A percentile compares a stretch with the other conserved stretches of the same genome.
Evolutionary conservation across 2,329 filamentous ascomycete species (phyloP).

Genomic region (Cordyceps tenuipes): DNA sequence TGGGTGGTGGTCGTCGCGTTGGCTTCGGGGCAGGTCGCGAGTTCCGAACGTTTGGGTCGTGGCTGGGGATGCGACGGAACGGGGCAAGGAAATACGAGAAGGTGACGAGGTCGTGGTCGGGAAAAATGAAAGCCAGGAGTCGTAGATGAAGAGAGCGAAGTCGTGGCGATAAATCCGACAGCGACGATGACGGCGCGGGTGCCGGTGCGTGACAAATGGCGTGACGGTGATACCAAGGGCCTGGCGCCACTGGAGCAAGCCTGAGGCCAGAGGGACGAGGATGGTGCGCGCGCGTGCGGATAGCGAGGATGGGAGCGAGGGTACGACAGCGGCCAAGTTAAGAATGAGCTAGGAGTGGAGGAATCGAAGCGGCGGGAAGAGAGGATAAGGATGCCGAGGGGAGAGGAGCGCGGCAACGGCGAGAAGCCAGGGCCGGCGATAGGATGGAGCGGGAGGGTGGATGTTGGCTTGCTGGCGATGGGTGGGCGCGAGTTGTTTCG

Average conservation of each 20-base stretch:
- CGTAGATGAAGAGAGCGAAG: background rate
- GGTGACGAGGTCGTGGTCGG: background rate
- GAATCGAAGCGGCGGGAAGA: background rate
- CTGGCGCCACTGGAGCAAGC: conserved; percentile 1
- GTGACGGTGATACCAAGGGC: conserved; percentile 10
- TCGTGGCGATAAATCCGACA: conserved; percentile 1
- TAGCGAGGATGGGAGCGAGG: conserved; percentile 4
- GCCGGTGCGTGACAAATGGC: conserved; percentile 8
- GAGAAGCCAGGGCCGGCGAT: conserved; percentile 6
- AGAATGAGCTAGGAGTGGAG: background rate
- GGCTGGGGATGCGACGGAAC: conserved; percentile 15
- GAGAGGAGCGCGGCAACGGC: background rate
- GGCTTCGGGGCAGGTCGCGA: conserved; percentile 4
- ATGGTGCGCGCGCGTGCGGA: conserved; percentile 7
- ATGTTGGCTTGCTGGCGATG: background rate
- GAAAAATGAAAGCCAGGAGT: background rate
- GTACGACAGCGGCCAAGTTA: background rate
- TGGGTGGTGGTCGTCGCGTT: background rate
- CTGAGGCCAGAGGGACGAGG: conserved; percentile 6
- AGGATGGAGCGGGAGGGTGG: background rate
- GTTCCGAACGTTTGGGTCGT: conserved; percentile 4
- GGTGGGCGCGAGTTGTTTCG: conserved; percentile 7
- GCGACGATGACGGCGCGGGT: conserved; percentile 13
- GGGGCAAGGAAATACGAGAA: background rate
- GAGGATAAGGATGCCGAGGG: conserved; percentile 11